Base-by-base conservation (phyloP, 257 asterid species). In the Euphrasia confusa region DNA sequence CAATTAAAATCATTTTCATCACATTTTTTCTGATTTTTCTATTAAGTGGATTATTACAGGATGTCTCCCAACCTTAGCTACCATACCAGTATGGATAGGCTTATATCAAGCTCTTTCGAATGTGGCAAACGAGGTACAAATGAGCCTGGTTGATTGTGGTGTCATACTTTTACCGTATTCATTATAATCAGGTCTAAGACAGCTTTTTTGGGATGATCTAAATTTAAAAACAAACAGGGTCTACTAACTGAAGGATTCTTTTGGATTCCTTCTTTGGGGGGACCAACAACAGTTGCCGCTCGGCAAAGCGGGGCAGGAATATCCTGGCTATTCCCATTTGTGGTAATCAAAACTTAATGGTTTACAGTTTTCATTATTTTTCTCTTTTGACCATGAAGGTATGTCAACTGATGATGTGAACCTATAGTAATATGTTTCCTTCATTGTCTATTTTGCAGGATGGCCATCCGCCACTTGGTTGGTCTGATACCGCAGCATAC, bases 231-330 rank as follows among this genome's bases (percentile, higher is more conserved):
- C 64, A 13, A 42, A 65, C 75, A 89, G 99, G 99, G 99, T 71
- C 74, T 93, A 75, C 80, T 93, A 54, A 93, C 99, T 6, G 99
- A 93, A 80, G 99, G 99, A 71, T 93, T 93, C 86, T 87, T 93
- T 72, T 93, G 99, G 99, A 93, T 93, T 71, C 99, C 99, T 71
- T 93, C 99, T 71, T 71, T 93, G 94, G 99, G 99, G 63, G 99
- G 99, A 67, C 99, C 99, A 56, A 93, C 99, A 61, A 60, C 99
- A 52, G 85, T 93, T 71, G 99, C 99, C 70, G 99, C 99, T 66
- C 88, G 99, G 53, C 97, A 89, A 77, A 93, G 94, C 73, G 97
- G 99, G 68, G 52, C 99, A 47, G 99, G 96, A 61, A 81, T 93
- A 72, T 93, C 99, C 61, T 93, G 99, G 99, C 78, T 93, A 50